Base-by-base conservation (phyloP, 192 early-diverging fungal genomes). In the Funneliformis geosporum region DNA sequence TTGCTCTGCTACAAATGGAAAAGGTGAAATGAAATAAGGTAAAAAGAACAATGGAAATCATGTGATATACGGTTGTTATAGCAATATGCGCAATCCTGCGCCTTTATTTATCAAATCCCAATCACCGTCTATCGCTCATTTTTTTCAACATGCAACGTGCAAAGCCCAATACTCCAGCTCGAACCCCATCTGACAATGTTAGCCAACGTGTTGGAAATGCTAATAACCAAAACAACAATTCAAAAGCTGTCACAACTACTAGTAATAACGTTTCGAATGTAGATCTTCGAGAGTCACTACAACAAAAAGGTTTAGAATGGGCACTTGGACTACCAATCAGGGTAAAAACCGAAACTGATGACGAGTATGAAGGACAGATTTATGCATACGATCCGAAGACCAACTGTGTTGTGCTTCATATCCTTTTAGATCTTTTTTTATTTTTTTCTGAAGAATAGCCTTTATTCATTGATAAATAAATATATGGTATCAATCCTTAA, bases 321-420 rank as follows among this genome's bases (percentile, higher is more conserved):
- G 61, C 86, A n/a, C 66, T 90, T 71, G 89, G 86, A 61, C 79
- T 77, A 25, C 59, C 74, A 27, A 85, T 90, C 83, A 83, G 82
- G 73, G 80, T 89, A 50, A 86, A 86, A 67, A 88, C 88, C 2
- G 43, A 70, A 39, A 79, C 82, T 27, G 83, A 87, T 82, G 89
- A 90, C 75, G 82, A 84, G 73, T 83, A 87, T 65, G 84, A 89
- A 33, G 90, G 90, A 40, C 79, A 83, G 33, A 84, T 91, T 75
- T 91, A 87, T 75, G 84, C 90, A 4, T 87, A 86, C 66, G 90
- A 91, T 82, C 64, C 82, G 47, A 86, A 81, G 44, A 90, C 88
- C 43, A 90, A 89, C 81, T 89, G 87, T 76, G 68, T 91, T 82
- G 90, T 86, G 69, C 85, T 91, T 83, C 85, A 91, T 89, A 91